phyloP scores from a whole-genome alignment of 2,329 filamentous ascomycete genomes.

The Sclerotinia spermophila region DNA sequence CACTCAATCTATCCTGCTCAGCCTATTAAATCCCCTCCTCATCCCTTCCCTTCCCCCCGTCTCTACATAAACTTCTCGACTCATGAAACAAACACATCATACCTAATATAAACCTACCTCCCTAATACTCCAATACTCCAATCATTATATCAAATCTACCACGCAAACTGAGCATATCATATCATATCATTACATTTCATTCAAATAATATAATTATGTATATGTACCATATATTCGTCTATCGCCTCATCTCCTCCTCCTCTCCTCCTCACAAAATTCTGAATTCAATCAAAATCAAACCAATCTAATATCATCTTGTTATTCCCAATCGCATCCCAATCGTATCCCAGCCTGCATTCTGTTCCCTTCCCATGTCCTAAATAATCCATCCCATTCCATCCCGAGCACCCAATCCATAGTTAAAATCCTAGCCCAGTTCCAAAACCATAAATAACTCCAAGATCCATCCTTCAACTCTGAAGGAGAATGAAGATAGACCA shows the following conservation, averaged over 20 bases:
- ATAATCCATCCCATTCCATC: neutral
- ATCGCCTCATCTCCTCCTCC: neutral
- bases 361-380: neutral
- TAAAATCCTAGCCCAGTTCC: neutral
- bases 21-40: too few species aligned
- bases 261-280: neutral
- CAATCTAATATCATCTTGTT: slow-evolving; percentile 2
- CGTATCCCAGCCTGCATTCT: neutral
- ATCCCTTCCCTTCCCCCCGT: too few species aligned
- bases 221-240: neutral
- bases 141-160: neutral
- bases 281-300: neutral
- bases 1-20: too few species aligned
- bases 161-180: neutral
- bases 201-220: neutral
- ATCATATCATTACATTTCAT: neutral
- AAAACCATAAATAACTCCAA: neutral
- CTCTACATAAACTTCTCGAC: too few species aligned
- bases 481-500: neutral
- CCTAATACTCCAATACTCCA: neutral
- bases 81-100: too few species aligned
- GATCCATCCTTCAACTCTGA: neutral
- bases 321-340: neutral
- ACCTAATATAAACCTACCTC: too few species aligned
- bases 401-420: neutral